Conservation (phyloP, 805 yeast species). For the Starmerella potacharoeniae region DNA sequence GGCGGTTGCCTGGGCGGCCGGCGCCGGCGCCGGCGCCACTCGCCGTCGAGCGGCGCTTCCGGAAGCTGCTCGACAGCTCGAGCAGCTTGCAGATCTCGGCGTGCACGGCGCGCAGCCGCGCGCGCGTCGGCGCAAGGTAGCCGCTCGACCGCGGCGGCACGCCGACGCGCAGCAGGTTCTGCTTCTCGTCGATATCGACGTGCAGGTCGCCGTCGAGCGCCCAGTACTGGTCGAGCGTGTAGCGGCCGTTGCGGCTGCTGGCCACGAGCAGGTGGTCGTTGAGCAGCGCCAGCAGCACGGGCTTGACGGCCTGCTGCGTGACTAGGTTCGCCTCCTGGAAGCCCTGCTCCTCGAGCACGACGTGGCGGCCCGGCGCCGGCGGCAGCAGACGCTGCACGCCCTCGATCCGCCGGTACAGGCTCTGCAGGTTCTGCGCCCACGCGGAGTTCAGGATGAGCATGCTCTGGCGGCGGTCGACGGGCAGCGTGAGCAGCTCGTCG, state of each 20-base stretch:
- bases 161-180: conserved; percentile 35
- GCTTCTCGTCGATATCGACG: conserved; percentile 21
- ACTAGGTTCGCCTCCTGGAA: conserved; percentile 84
- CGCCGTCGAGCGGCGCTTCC: neutral
- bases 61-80: conserved; percentile 10
- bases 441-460: conserved; percentile 62
- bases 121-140: conserved; percentile 13
- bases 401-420: conserved; percentile 70
- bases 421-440: conserved; percentile 66
- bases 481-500: conserved; percentile 2
- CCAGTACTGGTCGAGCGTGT: conserved; percentile 70
- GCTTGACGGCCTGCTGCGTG: conserved; percentile 67
- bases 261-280: conserved; percentile 73
- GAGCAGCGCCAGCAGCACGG: conserved; percentile 62
- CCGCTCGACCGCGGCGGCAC: conserved; percentile 35
- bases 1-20: neutral
- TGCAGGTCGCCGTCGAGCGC: conserved; percentile 48
- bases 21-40: neutral
- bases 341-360: conserved; percentile 63
- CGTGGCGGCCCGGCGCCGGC: conserved; percentile 67
- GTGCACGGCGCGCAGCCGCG: conserved; percentile 13
- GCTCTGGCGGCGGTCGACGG: conserved; percentile 49
- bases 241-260: conserved; percentile 40
- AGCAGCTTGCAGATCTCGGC: conserved; percentile 12
- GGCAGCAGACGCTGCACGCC: conserved; percentile 79